Base-by-base conservation (phyloP, 148 eudicot genomes). In the Arctostaphylos glauca region DNA sequence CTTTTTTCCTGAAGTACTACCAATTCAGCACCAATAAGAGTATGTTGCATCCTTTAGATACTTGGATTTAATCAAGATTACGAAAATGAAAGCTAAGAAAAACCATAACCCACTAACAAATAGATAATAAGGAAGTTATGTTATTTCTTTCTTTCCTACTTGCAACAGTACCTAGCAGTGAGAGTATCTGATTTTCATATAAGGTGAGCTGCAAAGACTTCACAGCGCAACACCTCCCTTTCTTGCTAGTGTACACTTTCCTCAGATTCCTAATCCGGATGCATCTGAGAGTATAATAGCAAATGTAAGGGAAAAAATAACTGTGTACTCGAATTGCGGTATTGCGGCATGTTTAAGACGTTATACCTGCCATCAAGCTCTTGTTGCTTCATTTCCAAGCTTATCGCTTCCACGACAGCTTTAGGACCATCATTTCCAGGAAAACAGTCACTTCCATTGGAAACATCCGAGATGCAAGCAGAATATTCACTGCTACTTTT, bases 341-440 rank as follows among this genome's bases (percentile, higher is more conserved):
- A 31, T 21, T 31, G 44, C 31, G 9, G 52, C 74, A 74, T 78
- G 12, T 3, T 80, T 25, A 25, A 80, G 82, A 38, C 55, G n/a
- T 64, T 79, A 49, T 79, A 97, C 99, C 98, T 91, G 73, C 92
- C 89, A 82, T 94, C 99, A 84, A 88, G 87, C 87, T 93, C 97
- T 89, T 97, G 99, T 85, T 97, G 99, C 86, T 94, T 97, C 99
- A 97, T 97, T 77, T 94, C 99, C 79, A 94, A 90, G 91, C 91
- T 97, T 84, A 89, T 88, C 31, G 93, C 90, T 91, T 97, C 98
- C 82, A 91, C 83, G 21, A 84, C 81, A 66, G 90, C 89, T 84
- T 75, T 79, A 80, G 78, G 80, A 52, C 76, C 75, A 53, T 85
- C 88, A 66, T 79, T 83, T 81, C 80, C 87, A 76, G 46, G 56